Evolutionary conservation across 805 yeast species (phyloP), one percentile per base, ranked within the genome.

Genomic region (Jamesozyma piceae): DNA sequence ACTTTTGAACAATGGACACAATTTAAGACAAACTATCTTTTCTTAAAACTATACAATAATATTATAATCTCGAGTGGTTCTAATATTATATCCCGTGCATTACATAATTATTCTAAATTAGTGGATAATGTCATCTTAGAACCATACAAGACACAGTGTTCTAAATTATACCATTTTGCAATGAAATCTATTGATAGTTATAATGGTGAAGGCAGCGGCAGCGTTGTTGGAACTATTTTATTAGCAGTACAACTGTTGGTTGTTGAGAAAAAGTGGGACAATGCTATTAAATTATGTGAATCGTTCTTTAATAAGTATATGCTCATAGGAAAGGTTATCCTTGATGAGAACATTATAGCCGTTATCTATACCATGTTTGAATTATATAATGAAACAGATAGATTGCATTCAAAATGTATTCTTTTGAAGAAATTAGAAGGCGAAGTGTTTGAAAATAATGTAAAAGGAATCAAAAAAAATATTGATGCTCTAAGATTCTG

Each of bases 81-180:
- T 9, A 43, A 55, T 1, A 32, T 49, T n/a, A 30, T 57, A 15
- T 53, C 62, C 1, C 49, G 51, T 26, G 54, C 61, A 9, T 43
- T 55, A 31, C 30, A 36, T 18, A 49, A 49, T 24, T 61, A 61
- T 41, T 46, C 47, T 11, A 41, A 46, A n/a, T 19, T 49, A 17
- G 52, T 62, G 2, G 47, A 48, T 21, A 48, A 58, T 41, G 47
- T 55, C 17, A 43, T 42, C 11, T 42, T 55, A 30, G 64, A 59
- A 39, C 51, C 58, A 19, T 62, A 58, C 35, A 44, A 44, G 38
- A 51, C 60, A 2, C 66, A 62, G 39, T 55, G 61, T 18, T 58
- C 51, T 35, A 56, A 55, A 42, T 35, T 54, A 19, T 59, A 52
- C 31, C 58, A 58, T 31, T 46, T 44, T 19, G 46, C 51, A 5